These are phyloP conservation scores for Pythium myriotylum DNA, from an alignment of 352 stramenopile genomes.

Conservation along the genomic window DNA sequence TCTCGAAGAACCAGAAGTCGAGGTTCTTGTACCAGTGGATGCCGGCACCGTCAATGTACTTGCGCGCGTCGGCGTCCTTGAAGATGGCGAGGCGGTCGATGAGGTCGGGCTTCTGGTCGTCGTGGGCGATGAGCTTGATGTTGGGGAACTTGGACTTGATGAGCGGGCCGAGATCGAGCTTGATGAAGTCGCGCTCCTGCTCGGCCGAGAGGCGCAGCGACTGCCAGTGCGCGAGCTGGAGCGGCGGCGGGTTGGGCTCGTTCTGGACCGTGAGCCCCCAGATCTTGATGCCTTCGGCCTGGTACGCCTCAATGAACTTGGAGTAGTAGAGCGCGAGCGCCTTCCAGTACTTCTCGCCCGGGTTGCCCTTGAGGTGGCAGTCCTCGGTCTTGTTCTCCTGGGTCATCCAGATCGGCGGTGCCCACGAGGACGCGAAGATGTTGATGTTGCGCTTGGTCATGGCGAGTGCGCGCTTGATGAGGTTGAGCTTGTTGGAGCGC, in stretches of 20 bases:
- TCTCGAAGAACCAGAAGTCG: conserved; percentile 47
- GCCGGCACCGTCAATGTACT: conserved; percentile 81
- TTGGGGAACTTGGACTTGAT: conserved; percentile 66
- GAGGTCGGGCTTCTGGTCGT: conserved; percentile 82
- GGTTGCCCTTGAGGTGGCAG: conserved; percentile 47
- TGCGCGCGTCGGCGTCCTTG: conserved; percentile 44
- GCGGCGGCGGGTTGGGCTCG: conserved; percentile 61
- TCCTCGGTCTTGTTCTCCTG: conserved; percentile 58
- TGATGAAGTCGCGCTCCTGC: conserved; percentile 66
- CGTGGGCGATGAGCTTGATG: conserved; percentile 80
- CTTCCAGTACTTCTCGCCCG: conserved; percentile 63
- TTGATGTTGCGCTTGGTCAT: conserved; percentile 48
- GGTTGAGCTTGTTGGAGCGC: conserved; percentile 58
- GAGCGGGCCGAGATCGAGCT: conserved; percentile 67
- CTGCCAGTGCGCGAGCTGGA: conserved; percentile 57
- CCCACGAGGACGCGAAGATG: conserved; percentile 81
- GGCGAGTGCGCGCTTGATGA: conserved; percentile 63
- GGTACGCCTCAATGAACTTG: conserved; percentile 85
- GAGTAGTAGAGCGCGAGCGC: conserved; percentile 80
- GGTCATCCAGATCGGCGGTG: conserved; percentile 86
- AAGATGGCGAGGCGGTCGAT: conserved; percentile 48
- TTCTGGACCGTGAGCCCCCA: conserved; percentile 88
- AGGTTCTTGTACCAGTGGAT: conserved; percentile 87
- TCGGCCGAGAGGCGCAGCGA: conserved; percentile 42
- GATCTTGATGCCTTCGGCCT: conserved; percentile 61